Evolutionary conservation across 192 early-diverging fungal genomes (phyloP).

Genomic region (Rhizophagus sp.): DNA sequence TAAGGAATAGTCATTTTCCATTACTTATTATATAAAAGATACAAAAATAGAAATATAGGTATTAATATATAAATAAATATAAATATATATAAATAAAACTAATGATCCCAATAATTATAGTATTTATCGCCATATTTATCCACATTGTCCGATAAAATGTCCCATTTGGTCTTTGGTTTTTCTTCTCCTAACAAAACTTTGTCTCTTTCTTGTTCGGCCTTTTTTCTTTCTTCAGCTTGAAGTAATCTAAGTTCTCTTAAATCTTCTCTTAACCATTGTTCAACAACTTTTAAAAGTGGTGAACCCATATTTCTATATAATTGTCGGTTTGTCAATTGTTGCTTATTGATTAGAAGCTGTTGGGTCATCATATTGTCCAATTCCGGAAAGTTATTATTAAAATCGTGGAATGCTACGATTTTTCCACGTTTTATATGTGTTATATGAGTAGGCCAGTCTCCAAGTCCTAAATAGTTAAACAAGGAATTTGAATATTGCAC

Average conservation of each 20-base stretch:
- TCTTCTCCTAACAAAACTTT: conserved; percentile 36
- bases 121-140: conserved; percentile 48
- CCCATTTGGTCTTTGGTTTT: conserved; percentile 44
- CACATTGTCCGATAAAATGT: conserved; percentile 49
- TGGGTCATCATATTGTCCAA: conserved; percentile 37
- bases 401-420: conserved; percentile 45
- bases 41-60: not conserved
- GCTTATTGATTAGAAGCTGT: not conserved
- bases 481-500: not conserved
- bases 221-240: conserved; percentile 28
- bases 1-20: too few relatives aligned
- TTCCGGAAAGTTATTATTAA: conserved; percentile 54
- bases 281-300: conserved; percentile 25
- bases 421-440: conserved; percentile 64
- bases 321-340: not conserved
- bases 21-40: not conserved
- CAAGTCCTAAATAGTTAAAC: conserved; percentile 30
- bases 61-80: too few relatives aligned
- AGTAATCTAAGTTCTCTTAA: conserved; percentile 30
- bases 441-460: conserved; percentile 73
- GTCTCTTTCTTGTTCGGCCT: not conserved
- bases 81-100: not conserved
- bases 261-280: conserved; percentile 66
- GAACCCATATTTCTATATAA: conserved; percentile 17
- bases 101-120: conserved; percentile 46